Evolutionary conservation across 345 rosid genomes (phyloP), one percentile per base, ranked within the genome.

Genomic region (Ailanthus altissimus): DNA sequence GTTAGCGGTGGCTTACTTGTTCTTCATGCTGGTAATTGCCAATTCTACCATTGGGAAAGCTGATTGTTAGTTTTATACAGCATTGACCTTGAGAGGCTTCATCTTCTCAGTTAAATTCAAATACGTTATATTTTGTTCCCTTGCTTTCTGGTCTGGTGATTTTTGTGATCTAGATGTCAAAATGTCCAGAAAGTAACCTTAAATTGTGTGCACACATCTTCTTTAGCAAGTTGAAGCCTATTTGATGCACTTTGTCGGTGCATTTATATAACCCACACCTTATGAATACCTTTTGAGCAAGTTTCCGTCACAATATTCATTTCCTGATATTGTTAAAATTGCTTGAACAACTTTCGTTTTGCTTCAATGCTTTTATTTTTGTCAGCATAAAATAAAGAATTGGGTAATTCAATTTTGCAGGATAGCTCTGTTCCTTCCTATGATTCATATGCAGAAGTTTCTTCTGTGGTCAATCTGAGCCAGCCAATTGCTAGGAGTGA

Each of bases 331-430:
- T 20, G 11, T 60, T 65, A 62, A 57, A 23, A 36, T 68, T 54
- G 49, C 43, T 28, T 28, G 45, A 64, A 28, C 9, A 23, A 21
- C 21, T 11, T 78, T 50, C 65, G 14, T 21, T 74, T 46, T 67
- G 11, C 15, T 64, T 70, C 57, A 66, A 49, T 51, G 68, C 40
- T 13, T 51, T 23, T 47, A 73, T 20, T 75, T 70, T 75, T 70
- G 45, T 18, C 58, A 46, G 36, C 26, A 45, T 53, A 45, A 26
- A 72, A 61, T 51, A 47, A 67, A 62, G 62, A 10, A 47, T 70
- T 21, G 67, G 58, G 42, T 77, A 68, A 38, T 79, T 81, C 71
- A 62, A 67, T 18, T 82, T 75, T 87, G 82, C 85, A 91, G 97
- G 86, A 75, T 45, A 43, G 50, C 70, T 56, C 70, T 69, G 47